Evolutionary conservation across 768 basidiomycete genomes (phyloP).

Genomic region (Plicaturopsis crispa): DNA sequence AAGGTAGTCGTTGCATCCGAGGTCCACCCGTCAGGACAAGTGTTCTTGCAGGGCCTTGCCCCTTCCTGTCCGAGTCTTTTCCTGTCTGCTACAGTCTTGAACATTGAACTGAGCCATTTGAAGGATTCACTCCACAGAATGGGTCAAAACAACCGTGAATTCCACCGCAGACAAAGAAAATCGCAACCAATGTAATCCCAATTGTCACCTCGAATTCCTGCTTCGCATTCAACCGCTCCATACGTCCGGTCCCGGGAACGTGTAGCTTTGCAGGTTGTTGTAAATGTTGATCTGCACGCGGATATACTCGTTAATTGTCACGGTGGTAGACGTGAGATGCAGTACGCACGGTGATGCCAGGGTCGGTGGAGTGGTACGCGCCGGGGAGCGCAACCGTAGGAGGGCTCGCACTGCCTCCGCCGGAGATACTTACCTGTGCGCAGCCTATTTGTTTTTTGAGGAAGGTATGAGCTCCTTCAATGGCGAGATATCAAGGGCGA

Average conservation of each 20-base stretch:
- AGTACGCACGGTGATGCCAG: conserved; percentile 37
- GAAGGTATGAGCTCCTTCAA: neutral
- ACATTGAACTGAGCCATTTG: no score
- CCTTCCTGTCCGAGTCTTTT: no score
- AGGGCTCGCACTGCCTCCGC: conserved; percentile 37
- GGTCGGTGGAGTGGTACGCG: conserved; percentile 36
- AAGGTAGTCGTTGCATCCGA: no score
- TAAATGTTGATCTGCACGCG: conserved; percentile 37
- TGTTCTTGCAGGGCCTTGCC: no score
- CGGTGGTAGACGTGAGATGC: neutral
- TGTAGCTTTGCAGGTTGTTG: conserved; percentile 49
- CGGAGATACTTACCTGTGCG: conserved; percentile 39
- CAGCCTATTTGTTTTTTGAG: conserved; percentile 27
- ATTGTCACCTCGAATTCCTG: no score
- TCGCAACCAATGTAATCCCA: no score
- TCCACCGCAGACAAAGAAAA: no score
- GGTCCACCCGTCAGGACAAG: no score
- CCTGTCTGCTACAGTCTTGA: no score
- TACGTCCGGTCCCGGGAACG: conserved; percentile 29
- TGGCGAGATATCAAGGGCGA: no score
- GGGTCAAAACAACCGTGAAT: no score
- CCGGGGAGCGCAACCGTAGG: conserved; percentile 43
- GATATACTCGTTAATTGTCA: neutral
- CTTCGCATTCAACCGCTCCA: conserved; percentile 34
- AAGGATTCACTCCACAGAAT: no score